These are phyloP conservation scores for Williopsis jadinii DNA, from an alignment of 1,139 yeast species.

Conservation along the genomic window DNA sequence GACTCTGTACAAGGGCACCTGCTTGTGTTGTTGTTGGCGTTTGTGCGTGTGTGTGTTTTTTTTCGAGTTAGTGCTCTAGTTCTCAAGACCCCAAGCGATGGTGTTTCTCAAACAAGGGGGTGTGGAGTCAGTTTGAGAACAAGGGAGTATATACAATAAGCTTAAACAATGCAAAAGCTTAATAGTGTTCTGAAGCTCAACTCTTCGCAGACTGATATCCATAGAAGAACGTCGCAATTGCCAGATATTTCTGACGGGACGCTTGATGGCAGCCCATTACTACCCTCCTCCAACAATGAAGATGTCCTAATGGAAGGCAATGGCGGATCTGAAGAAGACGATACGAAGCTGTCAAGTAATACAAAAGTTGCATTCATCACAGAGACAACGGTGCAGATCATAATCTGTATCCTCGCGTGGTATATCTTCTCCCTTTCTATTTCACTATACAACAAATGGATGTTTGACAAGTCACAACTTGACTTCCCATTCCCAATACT, in stretches of 20 bases:
- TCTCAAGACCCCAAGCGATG: no score
- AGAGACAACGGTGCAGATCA: constrained; percentile 10
- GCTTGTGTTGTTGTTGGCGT: neutral
- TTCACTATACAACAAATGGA: constrained; percentile 94
- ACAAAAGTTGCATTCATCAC: constrained; percentile 4
- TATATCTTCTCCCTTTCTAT: constrained; percentile 61
- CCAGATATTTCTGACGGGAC: no score
- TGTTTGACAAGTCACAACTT: constrained; percentile 71
- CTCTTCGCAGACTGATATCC: constrained; percentile 15
- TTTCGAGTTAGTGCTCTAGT: no score
- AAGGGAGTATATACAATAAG: no score
- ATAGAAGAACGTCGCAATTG: constrained; percentile 12
- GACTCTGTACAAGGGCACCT: neutral
- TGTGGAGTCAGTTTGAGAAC: no score
- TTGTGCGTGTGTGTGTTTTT: neutral
- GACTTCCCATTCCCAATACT: constrained; percentile 78
- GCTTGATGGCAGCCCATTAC: constrained; percentile 1
- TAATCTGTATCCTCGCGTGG: constrained; percentile 32
- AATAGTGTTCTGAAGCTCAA: constrained; percentile 4
- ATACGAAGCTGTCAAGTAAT: no score
- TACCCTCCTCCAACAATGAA: neutral
- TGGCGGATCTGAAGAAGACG: no score
- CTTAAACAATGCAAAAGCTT: no score
- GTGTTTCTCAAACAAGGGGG: no score
- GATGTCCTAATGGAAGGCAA: no score